A percentile compares a stretch with the other conserved stretches of the same genome.
Evolutionary conservation across 768 basidiomycete species (phyloP).

Genomic region (Lactifluus rugatus): DNA sequence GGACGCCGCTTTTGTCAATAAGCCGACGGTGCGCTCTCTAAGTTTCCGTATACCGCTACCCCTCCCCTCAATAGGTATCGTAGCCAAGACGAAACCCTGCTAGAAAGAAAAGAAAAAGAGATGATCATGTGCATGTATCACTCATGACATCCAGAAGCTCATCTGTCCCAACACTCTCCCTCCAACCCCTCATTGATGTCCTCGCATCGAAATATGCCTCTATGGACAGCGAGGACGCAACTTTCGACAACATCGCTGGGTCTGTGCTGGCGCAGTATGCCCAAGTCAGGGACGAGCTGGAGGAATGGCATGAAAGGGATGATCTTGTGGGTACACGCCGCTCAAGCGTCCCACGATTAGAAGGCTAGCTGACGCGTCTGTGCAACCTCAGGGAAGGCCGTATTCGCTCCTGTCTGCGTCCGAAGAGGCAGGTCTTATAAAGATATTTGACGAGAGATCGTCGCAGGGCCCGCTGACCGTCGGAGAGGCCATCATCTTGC

Average conservation of each 20-base stretch:
- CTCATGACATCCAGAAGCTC: neutral
- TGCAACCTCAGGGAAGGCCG: slow-evolving; percentile 7
- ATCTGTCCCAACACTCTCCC: neutral
- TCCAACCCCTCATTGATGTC: slow-evolving; percentile 16
- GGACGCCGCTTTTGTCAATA: neutral
- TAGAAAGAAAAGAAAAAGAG: slow-evolving; percentile 6
- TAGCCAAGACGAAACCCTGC: neutral
- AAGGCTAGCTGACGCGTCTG: neutral
- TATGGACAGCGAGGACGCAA: slow-evolving; percentile 3
- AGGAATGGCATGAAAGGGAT: slow-evolving; percentile 8
- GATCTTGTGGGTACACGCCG: slow-evolving; percentile 7
- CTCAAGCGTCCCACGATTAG: neutral
- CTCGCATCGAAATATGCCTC: slow-evolving; percentile 13
- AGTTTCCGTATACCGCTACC: neutral
- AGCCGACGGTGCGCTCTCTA: slow-evolving; percentile 2
- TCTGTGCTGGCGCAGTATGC: slow-evolving; percentile 3
- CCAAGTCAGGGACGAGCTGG: slow-evolving; percentile 7
- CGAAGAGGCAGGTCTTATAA: slow-evolving; percentile 6
- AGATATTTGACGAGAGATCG: slow-evolving; percentile 3
- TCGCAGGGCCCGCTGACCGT: neutral
- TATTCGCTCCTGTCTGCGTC: slow-evolving; percentile 15
- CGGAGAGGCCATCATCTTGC: slow-evolving; percentile 16
- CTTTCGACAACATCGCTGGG: slow-evolving; percentile 7
- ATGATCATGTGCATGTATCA: neutral
- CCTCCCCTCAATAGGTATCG: neutral